These are phyloP conservation scores for Benincasa hispida DNA, from an alignment of 306 rosid genomes.

Conservation along the genomic window DNA sequence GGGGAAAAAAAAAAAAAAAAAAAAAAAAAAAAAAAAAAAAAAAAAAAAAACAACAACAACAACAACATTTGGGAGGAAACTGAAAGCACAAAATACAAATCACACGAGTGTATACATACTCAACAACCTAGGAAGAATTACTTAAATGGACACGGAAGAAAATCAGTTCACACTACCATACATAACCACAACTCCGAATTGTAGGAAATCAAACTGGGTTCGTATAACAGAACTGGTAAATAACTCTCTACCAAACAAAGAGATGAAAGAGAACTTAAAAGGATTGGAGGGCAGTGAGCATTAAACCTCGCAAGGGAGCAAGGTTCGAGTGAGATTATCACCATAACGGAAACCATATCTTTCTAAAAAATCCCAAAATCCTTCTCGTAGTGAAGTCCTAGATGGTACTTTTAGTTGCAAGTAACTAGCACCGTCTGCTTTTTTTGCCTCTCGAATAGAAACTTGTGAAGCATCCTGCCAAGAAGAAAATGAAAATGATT, in stretches of 20 bases:
- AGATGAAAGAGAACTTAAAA: not conserved
- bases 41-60: not conserved
- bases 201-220: not conserved
- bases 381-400: slow-evolving; percentile 21
- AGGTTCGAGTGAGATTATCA: slow-evolving; percentile 42
- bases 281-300: slow-evolving; percentile 16
- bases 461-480: slow-evolving; percentile 57
- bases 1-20: too few relatives aligned
- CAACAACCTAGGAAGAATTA: not conserved
- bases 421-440: slow-evolving; percentile 53
- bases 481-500: not conserved
- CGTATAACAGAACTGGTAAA: not conserved
- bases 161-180: not conserved
- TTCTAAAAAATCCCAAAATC: slow-evolving; percentile 62
- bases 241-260: not conserved
- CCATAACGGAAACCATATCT: slow-evolving; percentile 70
- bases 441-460: slow-evolving; percentile 53
- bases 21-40: too few relatives aligned
- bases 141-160: not conserved
- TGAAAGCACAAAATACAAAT: not conserved
- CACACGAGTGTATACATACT: not conserved
- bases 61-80: not conserved
- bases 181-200: not conserved
- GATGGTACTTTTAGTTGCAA: slow-evolving; percentile 46
- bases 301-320: slow-evolving; percentile 89